phyloP scores from a whole-genome alignment of 331 rosid genomes.

The Rosa hybrid region DNA sequence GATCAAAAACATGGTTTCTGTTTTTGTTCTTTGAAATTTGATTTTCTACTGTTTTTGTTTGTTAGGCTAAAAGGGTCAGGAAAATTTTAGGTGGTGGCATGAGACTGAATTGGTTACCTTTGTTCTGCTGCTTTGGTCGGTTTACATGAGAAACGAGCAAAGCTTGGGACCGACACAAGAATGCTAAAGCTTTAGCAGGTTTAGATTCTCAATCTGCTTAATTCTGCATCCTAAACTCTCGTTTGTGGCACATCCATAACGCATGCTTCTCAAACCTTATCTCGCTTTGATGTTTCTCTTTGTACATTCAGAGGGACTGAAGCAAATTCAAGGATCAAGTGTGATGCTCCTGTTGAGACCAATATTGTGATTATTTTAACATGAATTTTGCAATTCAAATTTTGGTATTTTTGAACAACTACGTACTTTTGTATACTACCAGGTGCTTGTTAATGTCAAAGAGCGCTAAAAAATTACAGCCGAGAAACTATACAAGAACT shows the following conservation, averaged over 20 bases:
- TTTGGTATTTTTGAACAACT: not conserved
- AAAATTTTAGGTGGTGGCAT: constrained; percentile 92
- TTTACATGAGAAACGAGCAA: constrained; percentile 55
- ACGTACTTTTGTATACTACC: not conserved
- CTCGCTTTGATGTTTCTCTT: not conserved
- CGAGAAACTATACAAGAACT: no score
- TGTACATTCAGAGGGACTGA: constrained; percentile 53
- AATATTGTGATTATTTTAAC: constrained; percentile 64
- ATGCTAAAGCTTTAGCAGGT: constrained; percentile 39
- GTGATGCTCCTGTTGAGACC: constrained; percentile 59
- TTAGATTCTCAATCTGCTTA: no score
- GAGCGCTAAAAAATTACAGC: no score
- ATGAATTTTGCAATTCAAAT: not conserved
- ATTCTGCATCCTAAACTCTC: not conserved
- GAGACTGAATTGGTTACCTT: constrained; percentile 39
- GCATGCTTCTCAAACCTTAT: not conserved
- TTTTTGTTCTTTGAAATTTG: constrained; percentile 3
- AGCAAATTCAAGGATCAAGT: constrained; percentile 48
- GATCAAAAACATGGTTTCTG: constrained; percentile 3
- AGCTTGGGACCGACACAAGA: constrained; percentile 30
- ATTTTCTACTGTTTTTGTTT: constrained; percentile 2
- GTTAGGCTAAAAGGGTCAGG: constrained; percentile 69
- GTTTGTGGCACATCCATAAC: not conserved
- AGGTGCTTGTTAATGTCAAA: constrained; percentile 58
- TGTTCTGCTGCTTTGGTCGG: not conserved